Evolutionary conservation across 495 filamentous ascomycete genomes (phyloP), one percentile per base, ranked within the genome.

Genomic region (Aspergillus haitiensis): DNA sequence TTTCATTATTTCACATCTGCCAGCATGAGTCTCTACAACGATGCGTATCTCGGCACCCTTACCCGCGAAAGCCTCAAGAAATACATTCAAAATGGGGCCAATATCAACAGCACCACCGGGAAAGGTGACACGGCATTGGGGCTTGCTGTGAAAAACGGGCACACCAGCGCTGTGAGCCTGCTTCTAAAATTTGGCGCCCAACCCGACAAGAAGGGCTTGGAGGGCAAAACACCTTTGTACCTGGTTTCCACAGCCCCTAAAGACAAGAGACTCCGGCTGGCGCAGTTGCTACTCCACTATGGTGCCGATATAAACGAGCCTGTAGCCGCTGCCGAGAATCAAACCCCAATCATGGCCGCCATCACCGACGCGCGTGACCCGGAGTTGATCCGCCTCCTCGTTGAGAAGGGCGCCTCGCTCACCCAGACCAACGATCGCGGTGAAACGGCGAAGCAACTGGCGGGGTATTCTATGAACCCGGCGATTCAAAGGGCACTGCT

Each of bases 221-320:
- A 55, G n/a, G 52, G 52, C 11, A 18, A 31, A 3, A 55, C 52
- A n/a, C 52, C 52, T 31, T 16, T 55, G n/a, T 55, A 55, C 21
- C 21, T 44, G 0, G 52, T 40, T n/a, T 37, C 39, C 0, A 31
- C 42, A 4, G 52, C 52, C 10, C 31, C 31, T 11, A 12, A 44
- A 31, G 44, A 55, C 52, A 27, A 27, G 21, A 42, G 52, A 5
- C 36, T 31, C 2, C 36, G 52, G 10, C n/a, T 55, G 15, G 52
- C 45, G 3, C 16, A 44, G 11, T 40, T 55, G 2, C 12, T 55
- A 12, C 37, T 55, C 1, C 21, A 27, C 21, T 3, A 27, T 27
- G 16, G n/a, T 4, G 31, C 34, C 5, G 16, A 45, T 5, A 16
- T 54, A n/a, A 37, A 55, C n/a, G 52, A 11, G 9, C 9, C 37